Evolutionary conservation across 306 rosid species (phyloP), one percentile per base, ranked within the genome.

Genomic region (Trichosanthes truncata): DNA sequence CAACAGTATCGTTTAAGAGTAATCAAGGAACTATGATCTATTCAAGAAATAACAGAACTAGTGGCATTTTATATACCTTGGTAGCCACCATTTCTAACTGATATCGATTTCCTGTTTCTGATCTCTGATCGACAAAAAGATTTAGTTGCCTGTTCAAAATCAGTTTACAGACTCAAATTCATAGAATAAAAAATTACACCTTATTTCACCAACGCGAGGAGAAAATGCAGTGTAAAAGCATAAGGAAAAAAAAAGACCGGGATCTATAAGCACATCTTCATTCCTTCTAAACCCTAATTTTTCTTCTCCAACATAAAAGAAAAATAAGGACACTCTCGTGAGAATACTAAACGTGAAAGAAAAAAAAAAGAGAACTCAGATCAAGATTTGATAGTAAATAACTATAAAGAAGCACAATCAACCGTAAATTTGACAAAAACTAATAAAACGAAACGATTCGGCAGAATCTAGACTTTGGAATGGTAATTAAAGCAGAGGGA

Each of bases 81-180:
- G 79, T n/a, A 76, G 79, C 65, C 51, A 76, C 80, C 80, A 76
- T 76, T 33, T 36, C 36, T 38, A 53, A 4, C n/a, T 38, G 61
- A 49, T n/a, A 49, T 76, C 20, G 33, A 11, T 49, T 55, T 40
- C 62, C 78, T 3, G 43, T 48, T 25, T 49, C 17, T 49, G 43
- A 48, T 74, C 26, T 29, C 61, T 15, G 60, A 74, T 26, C 29
- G 61, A 36, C 0, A 66, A 66, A 63, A 31, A 35, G 45, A 26
- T 45, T 21, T 25, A 12, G 76, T 71, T 43, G 20, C 76, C 56
- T 40, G 36, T 4, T 45, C 55, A 23, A 72, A 72, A 72, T 68
- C 77, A 45, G 56, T 14, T 4, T 25, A 14, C 57, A 25, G 7
- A 68, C 73, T 21, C 20, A 45, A 26, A 45, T 46, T 7, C 55